These are phyloP conservation scores for Lecanosticta acicola DNA, from an alignment of 2,329 filamentous ascomycete genomes.

Conservation along the genomic window DNA sequence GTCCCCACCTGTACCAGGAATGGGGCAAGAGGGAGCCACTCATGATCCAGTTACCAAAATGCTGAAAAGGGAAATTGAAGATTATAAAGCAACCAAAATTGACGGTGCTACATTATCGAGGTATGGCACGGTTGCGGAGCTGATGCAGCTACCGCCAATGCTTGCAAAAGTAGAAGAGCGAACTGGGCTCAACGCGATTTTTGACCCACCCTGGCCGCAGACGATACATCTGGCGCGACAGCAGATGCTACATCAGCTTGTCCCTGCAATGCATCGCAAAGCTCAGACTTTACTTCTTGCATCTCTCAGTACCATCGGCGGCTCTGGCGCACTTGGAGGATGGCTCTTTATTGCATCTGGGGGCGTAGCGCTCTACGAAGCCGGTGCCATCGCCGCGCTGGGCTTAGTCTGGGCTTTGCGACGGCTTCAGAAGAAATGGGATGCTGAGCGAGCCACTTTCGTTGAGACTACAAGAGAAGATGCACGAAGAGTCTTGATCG, in stretches of 20 bases:
- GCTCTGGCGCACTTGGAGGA: constrained; percentile 47
- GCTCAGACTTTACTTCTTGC: constrained; percentile 57
- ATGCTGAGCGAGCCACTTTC: constrained; percentile 48
- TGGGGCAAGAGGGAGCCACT: no score
- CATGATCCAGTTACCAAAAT: constrained; percentile 11
- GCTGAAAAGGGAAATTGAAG: constrained; percentile 7
- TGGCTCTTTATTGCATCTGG: constrained; percentile 52
- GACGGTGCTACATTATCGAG: constrained; percentile 6
- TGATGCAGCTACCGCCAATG: constrained; percentile 26
- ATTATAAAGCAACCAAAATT: constrained; percentile 10
- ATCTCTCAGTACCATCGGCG: constrained; percentile 65
- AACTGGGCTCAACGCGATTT: constrained; percentile 28
- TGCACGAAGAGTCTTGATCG: constrained; percentile 50
- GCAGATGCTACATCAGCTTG: constrained; percentile 36
- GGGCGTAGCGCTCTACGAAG: constrained; percentile 51
- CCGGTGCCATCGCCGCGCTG: constrained; percentile 54
- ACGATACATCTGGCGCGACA: constrained; percentile 68
- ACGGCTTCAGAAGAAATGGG: constrained; percentile 56
- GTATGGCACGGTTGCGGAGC: constrained; percentile 25
- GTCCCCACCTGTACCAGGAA: no score
- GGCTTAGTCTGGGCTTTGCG: constrained; percentile 54
- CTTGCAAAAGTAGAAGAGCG: constrained; percentile 24
- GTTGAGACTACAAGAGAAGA: constrained; percentile 51
- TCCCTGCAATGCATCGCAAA: constrained; percentile 42
- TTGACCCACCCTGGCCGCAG: constrained; percentile 59